Base-by-base conservation (phyloP, 768 basidiomycete species). In the Boletus rubescentipes region DNA sequence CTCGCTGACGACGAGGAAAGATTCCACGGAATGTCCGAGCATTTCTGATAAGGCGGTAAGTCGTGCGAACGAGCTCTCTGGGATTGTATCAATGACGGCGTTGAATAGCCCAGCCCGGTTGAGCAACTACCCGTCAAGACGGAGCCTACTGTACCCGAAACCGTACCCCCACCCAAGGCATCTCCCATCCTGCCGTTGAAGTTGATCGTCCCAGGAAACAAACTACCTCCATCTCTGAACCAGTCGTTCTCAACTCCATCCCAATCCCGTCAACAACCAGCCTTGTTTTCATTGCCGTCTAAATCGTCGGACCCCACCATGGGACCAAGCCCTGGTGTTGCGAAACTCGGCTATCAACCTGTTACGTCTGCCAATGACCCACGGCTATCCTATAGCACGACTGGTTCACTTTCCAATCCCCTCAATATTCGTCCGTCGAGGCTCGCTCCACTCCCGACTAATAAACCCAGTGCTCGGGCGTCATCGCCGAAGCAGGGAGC, bases 381-480 rank as follows among this genome's bases (percentile, higher is more conserved):
- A 23, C 64, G 65, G 3, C 50, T 78, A 21, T 74, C 72, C 2
- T 74, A 72, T 54, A 74, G 78, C 32, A 61, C 75, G n/a, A 60
- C 69, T 8, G 77, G 76, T 11, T 73, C 80, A 9, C 63, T 74
- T 23, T 75, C 72, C 0, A 86, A 86, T 62, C 82, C 83, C 21
- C 65, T 85, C 37, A 75, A 73, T 43, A 85, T 86, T 49, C 73
- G 76, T 23, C 81, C 84, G 14, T 79, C 83, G 14, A 60, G 63
- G 44, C 46, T 43, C 31, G 45, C 54, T n/a, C 68, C 51, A 8
- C 56, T 48, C 4, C 50, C 31, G 20, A 46, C 58, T n/a, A 38
- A 38, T 2, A 67, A 61, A 43, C 1, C 45, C 29, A 18, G 5
- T 46, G 14, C 41, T 2, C 67, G 55, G 35, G 30, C n/a, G 35